A percentile compares a stretch with the other conserved stretches of the same genome.
phyloP scores from a whole-genome alignment of 495 filamentous ascomycete genomes.

The Tirmania nivea region DNA sequence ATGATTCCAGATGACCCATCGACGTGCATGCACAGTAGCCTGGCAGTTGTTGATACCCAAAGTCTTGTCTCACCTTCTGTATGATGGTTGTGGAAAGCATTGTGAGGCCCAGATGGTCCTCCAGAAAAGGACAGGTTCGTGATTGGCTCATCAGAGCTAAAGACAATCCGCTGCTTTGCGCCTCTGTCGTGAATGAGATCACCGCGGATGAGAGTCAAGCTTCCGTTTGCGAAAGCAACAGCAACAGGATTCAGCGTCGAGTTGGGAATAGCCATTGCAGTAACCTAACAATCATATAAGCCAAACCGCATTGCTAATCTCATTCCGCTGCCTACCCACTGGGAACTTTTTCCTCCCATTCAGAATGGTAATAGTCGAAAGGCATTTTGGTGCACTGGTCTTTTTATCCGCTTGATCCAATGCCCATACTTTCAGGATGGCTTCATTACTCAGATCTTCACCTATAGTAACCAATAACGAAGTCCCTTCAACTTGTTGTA shows the following conservation, averaged over 20 bases:
- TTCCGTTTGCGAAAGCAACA: constrained; percentile 86
- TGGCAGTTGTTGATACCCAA: background rate
- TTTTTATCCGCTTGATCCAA: constrained; percentile 89
- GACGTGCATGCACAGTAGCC: constrained; percentile 3
- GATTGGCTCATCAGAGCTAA: constrained; percentile 90
- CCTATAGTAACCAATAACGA: constrained; percentile 68
- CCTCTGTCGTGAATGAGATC: constrained; percentile 90
- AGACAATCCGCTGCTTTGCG: constrained; percentile 86
- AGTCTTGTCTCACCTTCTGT: background rate
- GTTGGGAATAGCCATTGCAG: constrained; percentile 47
- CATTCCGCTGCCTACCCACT: constrained; percentile 24
- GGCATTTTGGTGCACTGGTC: constrained; percentile 64
- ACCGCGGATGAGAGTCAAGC: constrained; percentile 78
- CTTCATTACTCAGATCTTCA: constrained; percentile 70
- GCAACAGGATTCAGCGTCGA: constrained; percentile 22
- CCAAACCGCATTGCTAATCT: constrained; percentile 3
- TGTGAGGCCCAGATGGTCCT: background rate
- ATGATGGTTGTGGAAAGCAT: background rate
- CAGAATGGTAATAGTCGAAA: constrained; percentile 62
- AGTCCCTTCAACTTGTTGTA: constrained; percentile 81
- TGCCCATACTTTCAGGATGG: constrained; percentile 85
- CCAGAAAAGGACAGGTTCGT: constrained; percentile 33
- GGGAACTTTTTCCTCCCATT: constrained; percentile 89
- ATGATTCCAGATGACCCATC: background rate
- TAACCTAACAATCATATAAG: background rate